These are phyloP conservation scores for Triticum dicoccoides DNA, from an alignment of 176 grass and related monocot genomes.

Conservation along the genomic window DNA sequence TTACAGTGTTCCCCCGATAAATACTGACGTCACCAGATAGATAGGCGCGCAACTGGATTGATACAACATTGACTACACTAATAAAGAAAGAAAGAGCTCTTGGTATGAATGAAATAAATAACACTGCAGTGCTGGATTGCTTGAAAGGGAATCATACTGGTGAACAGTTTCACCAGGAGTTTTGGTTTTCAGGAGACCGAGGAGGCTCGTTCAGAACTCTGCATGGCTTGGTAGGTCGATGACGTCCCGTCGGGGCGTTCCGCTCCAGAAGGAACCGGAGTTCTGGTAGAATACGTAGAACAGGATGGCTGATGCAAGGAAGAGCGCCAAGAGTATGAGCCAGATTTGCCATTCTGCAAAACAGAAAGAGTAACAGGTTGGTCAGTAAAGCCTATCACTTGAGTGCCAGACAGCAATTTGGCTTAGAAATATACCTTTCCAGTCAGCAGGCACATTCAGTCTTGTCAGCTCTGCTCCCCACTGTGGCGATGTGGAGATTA, in stretches of 20 bases:
- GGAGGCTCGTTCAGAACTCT: constrained; percentile 47
- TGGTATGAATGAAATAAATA: background rate
- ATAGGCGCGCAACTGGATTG: constrained; percentile 15
- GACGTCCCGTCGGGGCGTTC: constrained; percentile 53
- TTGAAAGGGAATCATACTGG: background rate
- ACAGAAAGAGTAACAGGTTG: background rate
- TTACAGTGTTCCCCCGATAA: background rate
- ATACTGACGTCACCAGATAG: background rate
- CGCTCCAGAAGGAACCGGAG: constrained; percentile 67
- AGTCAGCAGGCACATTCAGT: constrained; percentile 86
- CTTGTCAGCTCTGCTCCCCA: constrained; percentile 73
- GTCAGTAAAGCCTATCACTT: background rate
- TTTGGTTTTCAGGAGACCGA: constrained; percentile 46
- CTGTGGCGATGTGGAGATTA: constrained; percentile 80
- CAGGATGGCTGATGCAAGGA: constrained; percentile 56
- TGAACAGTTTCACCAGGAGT: constrained; percentile 42
- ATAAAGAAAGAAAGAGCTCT: background rate
- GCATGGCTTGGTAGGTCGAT: constrained; percentile 52
- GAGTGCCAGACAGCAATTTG: constrained; percentile 10
- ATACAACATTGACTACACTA: background rate
- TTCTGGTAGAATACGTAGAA: constrained; percentile 63
- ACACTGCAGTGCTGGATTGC: background rate
- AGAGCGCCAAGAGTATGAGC: constrained; percentile 61
- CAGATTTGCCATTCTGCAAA: constrained; percentile 85
- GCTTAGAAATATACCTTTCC: constrained; percentile 64